Conservation (phyloP, 2,329 filamentous ascomycete genomes). For the Aspergillus chevalieri region DNA sequence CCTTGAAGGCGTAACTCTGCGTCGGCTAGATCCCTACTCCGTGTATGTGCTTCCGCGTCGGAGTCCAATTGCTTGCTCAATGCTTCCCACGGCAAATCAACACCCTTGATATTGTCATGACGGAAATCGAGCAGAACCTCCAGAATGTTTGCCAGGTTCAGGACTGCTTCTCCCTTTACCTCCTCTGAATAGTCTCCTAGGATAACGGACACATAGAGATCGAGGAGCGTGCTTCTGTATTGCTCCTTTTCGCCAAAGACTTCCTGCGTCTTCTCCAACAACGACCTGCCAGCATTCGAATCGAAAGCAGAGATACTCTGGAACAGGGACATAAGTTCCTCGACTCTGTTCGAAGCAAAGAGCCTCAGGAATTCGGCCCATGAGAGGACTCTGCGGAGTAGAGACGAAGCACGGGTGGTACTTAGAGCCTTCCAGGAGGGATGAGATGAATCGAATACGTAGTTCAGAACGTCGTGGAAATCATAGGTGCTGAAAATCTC, state of each 20-base stretch:
- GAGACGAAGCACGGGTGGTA: conserved; percentile 26
- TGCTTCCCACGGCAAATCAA: conserved; percentile 23
- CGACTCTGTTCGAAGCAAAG: conserved; percentile 13
- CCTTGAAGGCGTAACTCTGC: conserved; percentile 33
- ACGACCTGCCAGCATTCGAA: conserved; percentile 29
- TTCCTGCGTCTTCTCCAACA: conserved; percentile 26
- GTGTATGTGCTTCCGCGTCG: conserved; percentile 17
- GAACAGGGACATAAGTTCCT: conserved; percentile 17
- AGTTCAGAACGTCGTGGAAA: conserved; percentile 21
- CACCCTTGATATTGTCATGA: conserved; percentile 9
- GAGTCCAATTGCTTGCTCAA: conserved; percentile 21
- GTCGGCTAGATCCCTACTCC: conserved; percentile 34
- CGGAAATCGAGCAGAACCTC: conserved; percentile 20
- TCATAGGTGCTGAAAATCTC: conserved; percentile 19
- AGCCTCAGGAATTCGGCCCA: conserved; percentile 25
- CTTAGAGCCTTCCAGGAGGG: conserved; percentile 22
- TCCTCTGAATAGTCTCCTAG: conserved; percentile 17
- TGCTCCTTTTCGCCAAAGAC: conserved; percentile 15
- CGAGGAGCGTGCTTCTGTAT: conserved; percentile 18
- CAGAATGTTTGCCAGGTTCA: conserved; percentile 29
- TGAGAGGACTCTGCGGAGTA: conserved; percentile 29
- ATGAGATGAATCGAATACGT: conserved; percentile 21
- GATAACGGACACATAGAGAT: conserved; percentile 27
- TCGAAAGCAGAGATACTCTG: conserved; percentile 23
- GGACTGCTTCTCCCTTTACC: conserved; percentile 24